phyloP scores from a whole-genome alignment of 2,329 filamentous ascomycete species.

The Monosporascus sp. region DNA sequence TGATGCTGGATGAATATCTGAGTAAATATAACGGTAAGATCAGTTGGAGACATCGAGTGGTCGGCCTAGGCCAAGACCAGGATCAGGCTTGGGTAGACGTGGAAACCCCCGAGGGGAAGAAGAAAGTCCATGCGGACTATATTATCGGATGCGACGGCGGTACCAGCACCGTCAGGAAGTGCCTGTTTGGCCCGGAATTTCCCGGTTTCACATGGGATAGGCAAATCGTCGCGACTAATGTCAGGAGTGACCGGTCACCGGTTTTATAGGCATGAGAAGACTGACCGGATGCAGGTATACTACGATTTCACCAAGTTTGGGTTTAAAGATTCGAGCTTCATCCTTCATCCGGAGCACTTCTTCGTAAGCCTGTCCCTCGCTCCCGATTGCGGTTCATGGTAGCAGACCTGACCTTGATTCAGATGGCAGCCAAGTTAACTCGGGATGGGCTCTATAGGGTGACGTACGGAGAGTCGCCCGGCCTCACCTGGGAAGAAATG shows the following conservation, averaged over 20 bases:
- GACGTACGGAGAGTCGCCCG: conserved; percentile 54
- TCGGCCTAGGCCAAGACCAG: conserved; percentile 41
- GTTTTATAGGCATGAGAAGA: background rate
- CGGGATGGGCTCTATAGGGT: conserved; percentile 57
- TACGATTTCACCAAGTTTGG: conserved; percentile 53
- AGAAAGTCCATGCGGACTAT: conserved; percentile 43
- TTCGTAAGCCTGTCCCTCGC: conserved; percentile 26
- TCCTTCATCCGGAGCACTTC: conserved; percentile 57
- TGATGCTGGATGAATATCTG: conserved; percentile 38
- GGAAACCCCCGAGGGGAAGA: conserved; percentile 31
- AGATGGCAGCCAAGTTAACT: conserved; percentile 58
- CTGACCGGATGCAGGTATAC: conserved; percentile 42
- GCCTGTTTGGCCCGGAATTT: conserved; percentile 50
- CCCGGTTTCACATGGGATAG: conserved; percentile 56
- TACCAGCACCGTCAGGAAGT: conserved; percentile 41
- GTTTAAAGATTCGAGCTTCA: conserved; percentile 54
- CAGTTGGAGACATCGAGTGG: conserved; percentile 43
- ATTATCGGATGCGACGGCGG: conserved; percentile 53
- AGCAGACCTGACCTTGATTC: conserved; percentile 8
- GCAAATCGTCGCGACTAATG: conserved; percentile 60
- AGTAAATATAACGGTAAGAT: conserved; percentile 29
- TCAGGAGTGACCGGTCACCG: conserved; percentile 22
- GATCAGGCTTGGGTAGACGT: conserved; percentile 40
- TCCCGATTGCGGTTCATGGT: background rate
- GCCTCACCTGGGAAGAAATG: conserved; percentile 49